Evolutionary conservation across 352 stramenopile species (phyloP), one percentile per base, ranked within the genome.

Genomic region (Globisporangium paroecandrum): DNA sequence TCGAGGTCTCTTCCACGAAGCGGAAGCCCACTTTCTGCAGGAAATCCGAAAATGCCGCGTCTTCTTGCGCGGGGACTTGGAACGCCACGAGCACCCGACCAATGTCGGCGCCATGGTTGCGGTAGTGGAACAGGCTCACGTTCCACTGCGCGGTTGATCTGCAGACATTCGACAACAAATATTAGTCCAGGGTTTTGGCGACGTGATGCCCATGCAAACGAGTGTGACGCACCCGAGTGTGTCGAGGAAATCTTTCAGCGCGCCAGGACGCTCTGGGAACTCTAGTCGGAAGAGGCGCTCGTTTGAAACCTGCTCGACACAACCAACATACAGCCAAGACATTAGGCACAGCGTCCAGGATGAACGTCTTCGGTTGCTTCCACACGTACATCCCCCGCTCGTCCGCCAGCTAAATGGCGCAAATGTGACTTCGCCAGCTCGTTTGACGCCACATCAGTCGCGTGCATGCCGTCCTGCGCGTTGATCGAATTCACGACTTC

Each of bases 91-190:
- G 78, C 29, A 99, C 97, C 53, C 97, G 87, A 41, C 97, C 97
- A 75, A 99, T 98, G 71, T 99, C 97, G 72, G 97, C 96, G 62
- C 97, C 97, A 72, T 99, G 97, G 77, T 99, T 99, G 66, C 97
- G 85, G 72, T 99, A 99, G 77, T 99, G 97, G 77, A 99, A 99
- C 10, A 99, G 84, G 69, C 92, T 98, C 56, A 99, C 89, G 76
- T 99, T 99, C 94, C 94, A 99, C 38, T 82, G 82, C n/a, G 76
- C 79, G 1, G 70, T 63, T 58, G n/a, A 53, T 9, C 56, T 53
- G 49, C 20, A 12, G 18, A 10, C 12, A 43, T 6, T 8, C 0
- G 0, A 25, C 20, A 46, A 18, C n/a, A 58, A 43, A 34, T 1
- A 4, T 3, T 36, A 18, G 6, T 51, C 18, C 18, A 24, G 43